Evolutionary conservation across 164 flowering plant genomes (phyloP).

Genomic region (Stephania japonica): DNA sequence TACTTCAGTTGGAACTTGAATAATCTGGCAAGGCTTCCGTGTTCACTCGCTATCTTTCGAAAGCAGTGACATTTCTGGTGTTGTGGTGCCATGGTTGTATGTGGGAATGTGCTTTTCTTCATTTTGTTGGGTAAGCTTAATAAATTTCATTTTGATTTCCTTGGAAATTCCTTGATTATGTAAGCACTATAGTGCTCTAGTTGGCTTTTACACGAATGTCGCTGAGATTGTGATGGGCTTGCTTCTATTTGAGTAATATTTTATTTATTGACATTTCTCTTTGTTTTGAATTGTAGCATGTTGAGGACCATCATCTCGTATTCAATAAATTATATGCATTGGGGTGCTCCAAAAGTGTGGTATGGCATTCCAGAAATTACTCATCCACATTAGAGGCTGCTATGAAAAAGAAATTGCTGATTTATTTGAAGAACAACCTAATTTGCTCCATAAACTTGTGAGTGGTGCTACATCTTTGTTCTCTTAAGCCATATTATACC

Average conservation of each 20-base stretch:
- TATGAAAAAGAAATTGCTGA: conserved; percentile 86
- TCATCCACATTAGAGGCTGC: conserved; percentile 72
- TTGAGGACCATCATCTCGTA: too few relatives aligned
- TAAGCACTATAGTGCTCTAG: not conserved
- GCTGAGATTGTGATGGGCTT: conserved; percentile 4
- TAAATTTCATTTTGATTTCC: not conserved
- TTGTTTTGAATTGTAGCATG: too few relatives aligned
- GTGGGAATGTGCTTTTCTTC: too few relatives aligned
- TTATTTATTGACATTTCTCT: too few relatives aligned
- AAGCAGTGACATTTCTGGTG: conserved; percentile 28
- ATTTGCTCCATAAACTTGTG: too few relatives aligned
- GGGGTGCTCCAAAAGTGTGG: conserved; percentile 98
- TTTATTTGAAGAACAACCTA: too few relatives aligned
- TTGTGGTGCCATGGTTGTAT: too few relatives aligned
- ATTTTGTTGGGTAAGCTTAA: conserved; percentile 32
- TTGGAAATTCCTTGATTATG: not conserved
- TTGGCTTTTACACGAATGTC: not conserved
- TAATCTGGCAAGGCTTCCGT: conserved; percentile 46
- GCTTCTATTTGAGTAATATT: too few relatives aligned
- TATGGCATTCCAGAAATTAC: conserved; percentile 79
- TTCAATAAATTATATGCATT: conserved; percentile 84
- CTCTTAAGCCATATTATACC: too few relatives aligned
- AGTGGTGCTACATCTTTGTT: too few relatives aligned
- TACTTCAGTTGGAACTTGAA: conserved; percentile 71
- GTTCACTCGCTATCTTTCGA: conserved; percentile 75